A percentile compares a stretch with the other conserved stretches of the same genome.
These are phyloP conservation scores for Cladosporium phlei DNA, from an alignment of 2,329 filamentous ascomycete genomes.

Conservation along the genomic window DNA sequence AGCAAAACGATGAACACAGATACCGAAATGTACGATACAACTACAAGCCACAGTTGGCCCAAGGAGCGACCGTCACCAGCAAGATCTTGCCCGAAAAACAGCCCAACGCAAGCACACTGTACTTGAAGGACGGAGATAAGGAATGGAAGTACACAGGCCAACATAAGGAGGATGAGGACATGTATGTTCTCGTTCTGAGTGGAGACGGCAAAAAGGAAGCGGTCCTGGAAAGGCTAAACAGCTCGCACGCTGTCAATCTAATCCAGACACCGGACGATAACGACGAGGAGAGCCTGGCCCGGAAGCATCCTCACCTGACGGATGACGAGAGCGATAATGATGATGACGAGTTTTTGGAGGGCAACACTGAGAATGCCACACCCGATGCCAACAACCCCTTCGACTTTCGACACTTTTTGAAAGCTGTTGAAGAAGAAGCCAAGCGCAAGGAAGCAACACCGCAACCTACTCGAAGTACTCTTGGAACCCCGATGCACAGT, in stretches of 20 bases:
- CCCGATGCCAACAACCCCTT: conserved; percentile 44
- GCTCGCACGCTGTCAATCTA: conserved; percentile 84
- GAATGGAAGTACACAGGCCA: conserved; percentile 38
- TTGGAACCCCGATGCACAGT: conserved; percentile 18
- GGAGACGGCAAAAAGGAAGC: conserved; percentile 25
- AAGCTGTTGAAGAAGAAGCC: conserved; percentile 15
- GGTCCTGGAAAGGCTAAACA: conserved; percentile 68
- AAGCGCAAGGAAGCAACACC: conserved; percentile 24
- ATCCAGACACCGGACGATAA: conserved; percentile 62
- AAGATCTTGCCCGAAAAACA: conserved; percentile 5
- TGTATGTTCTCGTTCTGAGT: conserved; percentile 54
- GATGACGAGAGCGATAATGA: conserved; percentile 22
- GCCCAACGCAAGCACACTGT: conserved; percentile 15
- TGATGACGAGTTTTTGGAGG: conserved; percentile 26
- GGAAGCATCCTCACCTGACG: conserved; percentile 57
- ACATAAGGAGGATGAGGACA: conserved; percentile 54
- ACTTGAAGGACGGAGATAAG: conserved; percentile 26
- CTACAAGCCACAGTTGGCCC: conserved; percentile 38
- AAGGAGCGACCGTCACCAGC: conserved; percentile 15
- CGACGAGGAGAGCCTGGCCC: conserved; percentile 59
- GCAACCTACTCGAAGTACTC: conserved; percentile 15
- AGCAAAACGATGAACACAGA: conserved; percentile 15
- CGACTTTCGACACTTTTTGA: conserved; percentile 47
- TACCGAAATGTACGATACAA: conserved; percentile 35
- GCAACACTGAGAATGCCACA: conserved; percentile 32